Percentiles rank a stretch among this genome's conserved stretches.
These are phyloP conservation scores for Lipomyces kockii DNA, from an alignment of 805 yeast species.

Conservation along the genomic window DNA sequence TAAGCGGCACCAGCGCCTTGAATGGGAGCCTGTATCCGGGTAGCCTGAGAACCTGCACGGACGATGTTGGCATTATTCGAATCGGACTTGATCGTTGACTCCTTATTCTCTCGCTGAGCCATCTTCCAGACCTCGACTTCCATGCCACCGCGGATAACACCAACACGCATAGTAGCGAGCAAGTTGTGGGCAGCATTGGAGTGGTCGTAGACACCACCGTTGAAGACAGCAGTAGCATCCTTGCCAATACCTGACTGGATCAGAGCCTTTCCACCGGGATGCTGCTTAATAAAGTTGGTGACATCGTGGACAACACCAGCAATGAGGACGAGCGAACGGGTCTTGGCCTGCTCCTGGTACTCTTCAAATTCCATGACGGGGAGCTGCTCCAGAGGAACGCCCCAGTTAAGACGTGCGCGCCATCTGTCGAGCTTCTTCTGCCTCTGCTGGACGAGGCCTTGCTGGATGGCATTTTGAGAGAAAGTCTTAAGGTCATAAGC, in stretches of 20 bases:
- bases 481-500: conserved; percentile 63
- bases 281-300: conserved; percentile 86
- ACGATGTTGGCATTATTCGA: conserved; percentile 60
- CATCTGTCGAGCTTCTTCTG: conserved; percentile 79
- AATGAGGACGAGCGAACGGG: conserved; percentile 73
- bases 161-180: conserved; percentile 91
- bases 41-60: conserved; percentile 66
- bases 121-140: conserved; percentile 80
- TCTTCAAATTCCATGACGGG: conserved; percentile 68
- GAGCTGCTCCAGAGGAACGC: conserved; percentile 84
- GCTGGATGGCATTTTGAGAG: conserved; percentile 65
- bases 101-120: conserved; percentile 63
- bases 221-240: conserved; percentile 92
- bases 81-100: conserved; percentile 59
- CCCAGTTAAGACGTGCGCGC: conserved; percentile 86
- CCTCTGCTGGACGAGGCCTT: conserved; percentile 76
- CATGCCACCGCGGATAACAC: conserved; percentile 78
- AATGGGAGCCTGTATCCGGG: conserved; percentile 51
- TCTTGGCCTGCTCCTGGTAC: conserved; percentile 55
- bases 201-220: conserved; percentile 92
- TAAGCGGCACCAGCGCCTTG: conserved; percentile 67
- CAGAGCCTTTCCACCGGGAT: conserved; percentile 89
- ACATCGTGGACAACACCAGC: conserved; percentile 93
- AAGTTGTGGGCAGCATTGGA: conserved; percentile 91
- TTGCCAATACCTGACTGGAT: conserved; percentile 83